phyloP scores from a whole-genome alignment of 106 monocot species.

The Dendrobium nobile region DNA sequence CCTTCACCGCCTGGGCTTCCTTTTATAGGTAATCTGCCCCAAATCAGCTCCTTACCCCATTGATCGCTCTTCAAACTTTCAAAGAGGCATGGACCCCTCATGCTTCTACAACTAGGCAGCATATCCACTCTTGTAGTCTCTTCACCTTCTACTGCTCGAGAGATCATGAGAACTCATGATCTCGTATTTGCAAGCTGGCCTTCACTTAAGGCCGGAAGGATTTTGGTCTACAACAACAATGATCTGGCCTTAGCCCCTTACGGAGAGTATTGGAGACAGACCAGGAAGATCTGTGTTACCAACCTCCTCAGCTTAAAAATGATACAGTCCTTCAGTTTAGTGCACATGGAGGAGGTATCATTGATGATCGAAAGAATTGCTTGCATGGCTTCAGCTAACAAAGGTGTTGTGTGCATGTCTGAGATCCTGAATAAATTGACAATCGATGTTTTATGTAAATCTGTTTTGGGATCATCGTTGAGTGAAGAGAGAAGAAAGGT shows the following conservation, averaged over 20 bases:
- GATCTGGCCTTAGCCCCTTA: constrained; percentile 5
- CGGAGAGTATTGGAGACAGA: constrained; percentile 13
- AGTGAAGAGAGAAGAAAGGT: not conserved
- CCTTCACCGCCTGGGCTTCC: constrained; percentile 17
- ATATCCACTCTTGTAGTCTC: constrained; percentile 18
- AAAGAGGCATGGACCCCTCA: constrained; percentile 15
- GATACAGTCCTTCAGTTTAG: not conserved
- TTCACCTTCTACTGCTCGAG: constrained; percentile 2
- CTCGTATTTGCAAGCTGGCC: constrained; percentile 1
- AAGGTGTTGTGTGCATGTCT: not conserved
- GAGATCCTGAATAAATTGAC: not conserved
- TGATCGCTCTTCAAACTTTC: constrained; percentile 5
- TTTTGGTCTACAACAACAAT: not conserved
- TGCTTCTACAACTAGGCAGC: constrained; percentile 16
- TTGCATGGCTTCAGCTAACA: not conserved
- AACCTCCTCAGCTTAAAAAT: constrained; percentile 2
- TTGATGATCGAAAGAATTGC: not conserved
- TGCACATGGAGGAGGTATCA: constrained; percentile 6
- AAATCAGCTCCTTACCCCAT: constrained; percentile 8
- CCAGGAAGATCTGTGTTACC: not conserved
- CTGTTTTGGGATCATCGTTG: constrained; percentile 2
- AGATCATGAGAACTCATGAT: constrained; percentile 11
- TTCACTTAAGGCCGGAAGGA: not conserved
- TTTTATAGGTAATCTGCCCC: constrained; percentile 16
- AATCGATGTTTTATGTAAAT: not conserved